phyloP scores from a whole-genome alignment of 148 eudicot species.

The Diospyros kaki region DNA sequence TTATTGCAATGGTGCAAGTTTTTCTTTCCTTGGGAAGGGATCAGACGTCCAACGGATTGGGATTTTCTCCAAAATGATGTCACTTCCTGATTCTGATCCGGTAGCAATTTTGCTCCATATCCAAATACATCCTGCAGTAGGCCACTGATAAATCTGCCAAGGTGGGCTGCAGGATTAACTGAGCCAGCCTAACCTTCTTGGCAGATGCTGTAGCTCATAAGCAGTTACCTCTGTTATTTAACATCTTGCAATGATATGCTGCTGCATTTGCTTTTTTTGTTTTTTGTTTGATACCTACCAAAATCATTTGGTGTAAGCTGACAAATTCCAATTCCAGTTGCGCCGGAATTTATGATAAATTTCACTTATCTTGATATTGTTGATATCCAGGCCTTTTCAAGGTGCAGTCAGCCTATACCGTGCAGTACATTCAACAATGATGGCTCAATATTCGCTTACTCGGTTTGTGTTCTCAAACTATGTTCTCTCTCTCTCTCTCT shows the following conservation, averaged over 20 bases:
- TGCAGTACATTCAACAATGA: constrained; percentile 82
- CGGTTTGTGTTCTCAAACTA: constrained; percentile 45
- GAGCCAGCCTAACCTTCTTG: no score
- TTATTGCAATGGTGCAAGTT: no score
- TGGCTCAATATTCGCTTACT: constrained; percentile 78
- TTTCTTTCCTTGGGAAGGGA: no score
- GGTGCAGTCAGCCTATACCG: constrained; percentile 87
- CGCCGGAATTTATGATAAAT: neutral
- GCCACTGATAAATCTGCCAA: no score
- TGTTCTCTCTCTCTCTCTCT: constrained; percentile 4
- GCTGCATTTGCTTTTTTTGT: neutral
- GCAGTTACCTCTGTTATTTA: neutral
- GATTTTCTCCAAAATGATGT: no score
- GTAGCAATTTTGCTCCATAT: no score
- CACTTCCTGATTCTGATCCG: no score
- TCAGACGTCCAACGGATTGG: no score
- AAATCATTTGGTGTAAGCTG: neutral
- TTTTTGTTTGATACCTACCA: neutral
- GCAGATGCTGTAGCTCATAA: neutral
- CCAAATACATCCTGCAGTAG: no score
- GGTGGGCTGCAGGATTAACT: no score
- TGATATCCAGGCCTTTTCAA: constrained; percentile 63
- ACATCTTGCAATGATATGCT: neutral
- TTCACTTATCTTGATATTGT: constrained; percentile 7
- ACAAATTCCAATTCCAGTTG: constrained; percentile 5